Percentiles rank a stretch among this genome's conserved stretches.
phyloP scores from a whole-genome alignment of 345 rosid genomes.

The Dovyalis caffra region DNA sequence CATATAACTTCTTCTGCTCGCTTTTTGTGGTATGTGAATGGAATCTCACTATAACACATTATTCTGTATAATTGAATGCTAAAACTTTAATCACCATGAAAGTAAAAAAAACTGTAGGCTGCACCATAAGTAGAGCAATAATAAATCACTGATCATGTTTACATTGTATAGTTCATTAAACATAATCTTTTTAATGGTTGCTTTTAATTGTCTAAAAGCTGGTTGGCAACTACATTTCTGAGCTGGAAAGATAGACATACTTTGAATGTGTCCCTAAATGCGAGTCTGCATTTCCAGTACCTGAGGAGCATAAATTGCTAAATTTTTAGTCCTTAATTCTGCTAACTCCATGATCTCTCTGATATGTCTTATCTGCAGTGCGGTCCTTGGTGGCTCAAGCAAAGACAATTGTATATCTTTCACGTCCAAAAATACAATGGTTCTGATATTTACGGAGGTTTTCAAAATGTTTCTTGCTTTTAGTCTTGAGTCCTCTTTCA shows the following conservation, averaged over 20 bases:
- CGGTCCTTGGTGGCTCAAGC: constrained; percentile 71
- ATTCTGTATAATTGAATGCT: neutral
- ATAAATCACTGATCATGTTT: neutral
- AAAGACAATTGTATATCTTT: constrained; percentile 47
- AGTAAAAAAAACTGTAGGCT: too few relatives aligned
- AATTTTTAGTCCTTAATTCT: neutral
- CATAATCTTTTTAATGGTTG: neutral
- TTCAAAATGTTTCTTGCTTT: constrained; percentile 50
- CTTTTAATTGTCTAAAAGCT: neutral
- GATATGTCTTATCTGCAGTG: constrained; percentile 49
- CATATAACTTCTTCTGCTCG: constrained; percentile 45
- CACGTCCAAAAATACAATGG: constrained; percentile 51
- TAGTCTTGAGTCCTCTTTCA: constrained; percentile 58
- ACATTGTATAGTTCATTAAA: neutral
- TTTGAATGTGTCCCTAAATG: neutral
- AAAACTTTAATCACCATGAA: neutral
- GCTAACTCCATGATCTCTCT: constrained; percentile 16
- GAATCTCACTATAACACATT: neutral
- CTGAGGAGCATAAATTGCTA: neutral
- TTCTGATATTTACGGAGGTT: constrained; percentile 48
- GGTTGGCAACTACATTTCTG: neutral
- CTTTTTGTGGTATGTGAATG: constrained; percentile 61
- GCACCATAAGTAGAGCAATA: too few relatives aligned
- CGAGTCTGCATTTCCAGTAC: neutral
- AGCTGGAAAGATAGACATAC: neutral